Base-by-base conservation (phyloP, 768 basidiomycete species). In the Naganishia kalamii region DNA sequence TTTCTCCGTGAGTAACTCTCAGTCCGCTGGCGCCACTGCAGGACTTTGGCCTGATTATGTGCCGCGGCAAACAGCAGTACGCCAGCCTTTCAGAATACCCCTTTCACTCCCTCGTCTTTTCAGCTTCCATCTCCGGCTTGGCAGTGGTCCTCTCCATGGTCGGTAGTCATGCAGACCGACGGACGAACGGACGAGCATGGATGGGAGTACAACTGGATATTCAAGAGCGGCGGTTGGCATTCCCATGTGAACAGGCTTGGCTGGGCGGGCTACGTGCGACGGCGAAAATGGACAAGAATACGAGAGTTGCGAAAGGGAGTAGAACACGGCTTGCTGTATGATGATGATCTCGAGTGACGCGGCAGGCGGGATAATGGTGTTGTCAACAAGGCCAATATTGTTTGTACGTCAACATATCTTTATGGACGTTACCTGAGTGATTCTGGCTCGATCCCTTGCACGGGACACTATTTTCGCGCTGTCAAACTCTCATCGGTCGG, bases 151-250 rank as follows among this genome's bases (percentile, higher is more conserved):
- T 63, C 66, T 3, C 54, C 54, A 17, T 68, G 66, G 66, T 25
- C 57, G 3, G 41, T 68, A 7, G 54, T 63, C 40, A 68, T 68
- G 62, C 51, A 61, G 13, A 62, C 63, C 48, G 66, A 68, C 23
- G 66, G 66, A 6, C 29, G 23, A 5, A 68, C 66, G 10, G 66
- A 68, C 33, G 66, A 68, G 41, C 62, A 62, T 13, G 66, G 66
- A 7, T 68, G 66, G 66, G 66, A 68, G 33, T 68, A 68, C 41
- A 68, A 68, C 29, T 68, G 63, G 47, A 35, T 63, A 5, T 68
- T 68, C 35, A 62, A 47, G 15, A 60, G 43, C 30, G 32, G 29
- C 0, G 66, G 66, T 2, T 68, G 66, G 66, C 46, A 47, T 17
- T 32, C 60, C 12, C 27, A 43, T 10, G 44, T 68, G 5, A 41